Evolutionary conservation across 2,329 filamentous ascomycete species (phyloP).

Genomic region (Hypocrella siamensis): DNA sequence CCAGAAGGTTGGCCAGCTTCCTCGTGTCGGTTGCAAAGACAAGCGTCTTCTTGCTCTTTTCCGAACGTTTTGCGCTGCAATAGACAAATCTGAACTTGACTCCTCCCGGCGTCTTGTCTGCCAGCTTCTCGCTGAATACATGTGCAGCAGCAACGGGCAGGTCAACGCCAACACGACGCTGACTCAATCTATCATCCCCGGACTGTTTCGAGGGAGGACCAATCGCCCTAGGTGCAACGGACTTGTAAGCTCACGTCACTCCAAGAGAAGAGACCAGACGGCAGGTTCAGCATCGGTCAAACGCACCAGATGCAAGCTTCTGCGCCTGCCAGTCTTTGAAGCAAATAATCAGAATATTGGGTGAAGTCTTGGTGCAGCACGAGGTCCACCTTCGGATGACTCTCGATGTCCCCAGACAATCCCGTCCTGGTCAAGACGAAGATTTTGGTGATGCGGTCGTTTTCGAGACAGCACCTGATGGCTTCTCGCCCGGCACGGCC

Average conservation of each 20-base stretch:
- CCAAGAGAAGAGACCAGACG: not conserved
- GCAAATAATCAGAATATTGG: constrained; percentile 24
- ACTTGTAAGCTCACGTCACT: not conserved
- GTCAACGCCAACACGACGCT: constrained; percentile 38
- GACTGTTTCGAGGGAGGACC: constrained; percentile 28
- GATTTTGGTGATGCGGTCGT: constrained; percentile 33
- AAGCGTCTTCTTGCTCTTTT: constrained; percentile 18
- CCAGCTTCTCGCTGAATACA: constrained; percentile 27
- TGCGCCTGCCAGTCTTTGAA: constrained; percentile 28
- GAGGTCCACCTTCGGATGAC: constrained; percentile 31
- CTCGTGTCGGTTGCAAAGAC: constrained; percentile 20
- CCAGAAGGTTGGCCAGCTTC: constrained; percentile 21
- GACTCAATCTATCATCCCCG: constrained; percentile 26
- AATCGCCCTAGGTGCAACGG: constrained; percentile 17
- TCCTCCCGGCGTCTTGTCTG: constrained; percentile 12
- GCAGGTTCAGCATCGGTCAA: not conserved
- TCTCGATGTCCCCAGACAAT: constrained; percentile 23
- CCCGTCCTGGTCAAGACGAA: constrained; percentile 33
- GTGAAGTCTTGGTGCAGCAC: constrained; percentile 37
- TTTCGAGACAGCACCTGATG: constrained; percentile 31
- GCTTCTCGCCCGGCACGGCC: constrained; percentile 40
- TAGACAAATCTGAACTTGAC: constrained; percentile 26
- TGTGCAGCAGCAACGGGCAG: constrained; percentile 45
- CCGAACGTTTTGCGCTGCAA: constrained; percentile 21
- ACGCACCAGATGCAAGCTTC: constrained; percentile 48